phyloP scores from a whole-genome alignment of 2,329 filamentous ascomycete species.

The Neofusicoccum parvum region DNA sequence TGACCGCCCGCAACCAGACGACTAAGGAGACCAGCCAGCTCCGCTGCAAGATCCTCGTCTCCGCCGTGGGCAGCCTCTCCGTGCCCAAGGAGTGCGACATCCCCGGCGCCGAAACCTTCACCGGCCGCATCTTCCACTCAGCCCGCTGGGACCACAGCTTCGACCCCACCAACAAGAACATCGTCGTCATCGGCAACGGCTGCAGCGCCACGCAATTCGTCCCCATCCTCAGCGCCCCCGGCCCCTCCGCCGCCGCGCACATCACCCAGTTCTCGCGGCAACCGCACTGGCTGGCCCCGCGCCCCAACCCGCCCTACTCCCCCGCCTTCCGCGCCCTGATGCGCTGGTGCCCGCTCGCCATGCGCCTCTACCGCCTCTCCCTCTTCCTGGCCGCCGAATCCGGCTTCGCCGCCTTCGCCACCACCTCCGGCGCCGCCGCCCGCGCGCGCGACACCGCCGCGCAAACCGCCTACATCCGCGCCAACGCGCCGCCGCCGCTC shows the following conservation, averaged over 20 bases:
- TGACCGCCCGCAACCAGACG: slow-evolving; percentile 29
- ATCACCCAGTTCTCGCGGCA: slow-evolving; percentile 55
- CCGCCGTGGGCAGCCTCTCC: slow-evolving; percentile 33
- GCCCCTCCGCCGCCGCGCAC: slow-evolving; percentile 34
- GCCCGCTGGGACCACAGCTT: slow-evolving; percentile 49
- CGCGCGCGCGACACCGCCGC: slow-evolving; percentile 41
- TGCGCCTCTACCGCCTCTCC: slow-evolving; percentile 47
- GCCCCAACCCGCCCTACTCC: slow-evolving; percentile 47
- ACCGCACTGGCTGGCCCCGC: slow-evolving; percentile 52
- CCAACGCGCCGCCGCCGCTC: slow-evolving; percentile 47
- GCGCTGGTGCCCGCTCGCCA: slow-evolving; percentile 48
- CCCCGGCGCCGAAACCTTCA: slow-evolving; percentile 49
- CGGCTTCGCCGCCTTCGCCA: slow-evolving; percentile 47
- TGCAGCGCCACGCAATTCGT: slow-evolving; percentile 54
- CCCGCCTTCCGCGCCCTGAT: slow-evolving; percentile 46
- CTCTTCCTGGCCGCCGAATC: slow-evolving; percentile 49
- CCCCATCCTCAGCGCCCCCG: slow-evolving; percentile 42
- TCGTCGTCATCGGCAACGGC: slow-evolving; percentile 44
- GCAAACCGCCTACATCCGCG: slow-evolving; percentile 47
- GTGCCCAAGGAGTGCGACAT: slow-evolving; percentile 43
- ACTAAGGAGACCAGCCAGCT: slow-evolving; percentile 27
- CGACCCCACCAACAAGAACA: slow-evolving; percentile 48
- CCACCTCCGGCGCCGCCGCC: slow-evolving; percentile 39
- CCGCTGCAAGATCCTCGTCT: slow-evolving; percentile 32
- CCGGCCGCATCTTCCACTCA: slow-evolving; percentile 37